Evolutionary conservation across 75 land plant genomes (phyloP).

Genomic region (Isoetes taiwanensis): DNA sequence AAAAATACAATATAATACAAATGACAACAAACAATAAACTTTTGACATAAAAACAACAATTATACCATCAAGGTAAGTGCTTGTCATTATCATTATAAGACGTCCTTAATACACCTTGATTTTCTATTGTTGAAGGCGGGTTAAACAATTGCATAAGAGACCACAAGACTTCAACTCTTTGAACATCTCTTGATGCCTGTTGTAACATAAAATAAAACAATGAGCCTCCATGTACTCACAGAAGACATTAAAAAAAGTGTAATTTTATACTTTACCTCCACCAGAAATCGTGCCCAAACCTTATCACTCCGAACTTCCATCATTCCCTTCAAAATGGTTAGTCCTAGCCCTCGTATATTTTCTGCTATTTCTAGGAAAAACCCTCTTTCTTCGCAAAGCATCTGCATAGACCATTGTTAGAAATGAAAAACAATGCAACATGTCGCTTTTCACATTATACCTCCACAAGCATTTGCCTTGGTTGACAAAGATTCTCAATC

Average conservation of each 20-base stretch:
- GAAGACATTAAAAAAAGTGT: neutral
- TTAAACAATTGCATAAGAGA: slow-evolving; percentile 47
- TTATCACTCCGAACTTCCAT: slow-evolving; percentile 57
- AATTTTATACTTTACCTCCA: slow-evolving; percentile 37
- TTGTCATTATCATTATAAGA: no score
- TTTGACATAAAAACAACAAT: no score
- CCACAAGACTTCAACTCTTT: slow-evolving; percentile 45
- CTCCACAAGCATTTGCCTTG: slow-evolving; percentile 82
- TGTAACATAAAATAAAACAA: neutral
- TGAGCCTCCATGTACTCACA: neutral
- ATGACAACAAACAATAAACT: no score
- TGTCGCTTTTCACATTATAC: slow-evolving; percentile 10
- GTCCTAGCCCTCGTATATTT: slow-evolving; percentile 47
- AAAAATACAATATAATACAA: no score
- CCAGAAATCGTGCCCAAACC: slow-evolving; percentile 71
- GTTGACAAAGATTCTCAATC: slow-evolving; percentile 63
- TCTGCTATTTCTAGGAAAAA: slow-evolving; percentile 79
- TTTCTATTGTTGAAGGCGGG: no score
- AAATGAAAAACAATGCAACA: neutral
- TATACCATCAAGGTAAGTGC: no score
- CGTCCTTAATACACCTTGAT: no score
- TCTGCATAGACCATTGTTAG: slow-evolving; percentile 25
- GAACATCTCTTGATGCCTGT: slow-evolving; percentile 53
- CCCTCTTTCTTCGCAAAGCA: slow-evolving; percentile 66
- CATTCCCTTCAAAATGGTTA: slow-evolving; percentile 70